Percentiles rank a stretch among this genome's conserved stretches.
These are phyloP conservation scores for Aspergillus novoparasiticus DNA, from an alignment of 2,329 filamentous ascomycete species.

Conservation along the genomic window DNA sequence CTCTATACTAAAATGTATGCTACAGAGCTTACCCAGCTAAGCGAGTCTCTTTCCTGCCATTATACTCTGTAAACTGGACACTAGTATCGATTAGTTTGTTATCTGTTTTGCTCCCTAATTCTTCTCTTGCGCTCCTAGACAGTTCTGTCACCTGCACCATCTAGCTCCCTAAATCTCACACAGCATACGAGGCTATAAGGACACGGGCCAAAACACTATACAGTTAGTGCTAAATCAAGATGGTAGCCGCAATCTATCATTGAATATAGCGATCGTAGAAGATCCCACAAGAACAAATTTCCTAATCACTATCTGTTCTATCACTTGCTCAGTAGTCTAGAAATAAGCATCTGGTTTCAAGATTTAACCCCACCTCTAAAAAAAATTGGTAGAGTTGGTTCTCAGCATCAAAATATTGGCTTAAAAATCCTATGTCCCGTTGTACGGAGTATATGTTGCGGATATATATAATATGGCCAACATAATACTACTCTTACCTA, in stretches of 20 bases:
- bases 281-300: neutral
- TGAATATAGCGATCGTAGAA: neutral
- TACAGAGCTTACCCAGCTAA: neutral
- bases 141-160: neutral
- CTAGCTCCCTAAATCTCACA: neutral
- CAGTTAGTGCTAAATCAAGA: neutral
- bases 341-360: neutral
- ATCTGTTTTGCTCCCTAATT: neutral
- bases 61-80: neutral
- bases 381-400: neutral
- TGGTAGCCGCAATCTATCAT: no score
- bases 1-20: neutral
- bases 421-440: no score
- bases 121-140: neutral
- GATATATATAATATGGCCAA: no score
- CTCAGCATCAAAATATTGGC: neutral
- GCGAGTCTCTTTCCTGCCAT: neutral
- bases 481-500: no score
- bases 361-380: neutral
- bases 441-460: no score
- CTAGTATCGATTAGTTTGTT: neutral
- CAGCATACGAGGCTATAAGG: neutral
- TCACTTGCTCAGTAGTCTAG: neutral
- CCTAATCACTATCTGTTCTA: no score
- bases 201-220: neutral